A percentile compares a stretch with the other conserved stretches of the same genome.
phyloP scores from a whole-genome alignment of 768 basidiomycete species.

The Phlebiopsis flavidoalba region DNA sequence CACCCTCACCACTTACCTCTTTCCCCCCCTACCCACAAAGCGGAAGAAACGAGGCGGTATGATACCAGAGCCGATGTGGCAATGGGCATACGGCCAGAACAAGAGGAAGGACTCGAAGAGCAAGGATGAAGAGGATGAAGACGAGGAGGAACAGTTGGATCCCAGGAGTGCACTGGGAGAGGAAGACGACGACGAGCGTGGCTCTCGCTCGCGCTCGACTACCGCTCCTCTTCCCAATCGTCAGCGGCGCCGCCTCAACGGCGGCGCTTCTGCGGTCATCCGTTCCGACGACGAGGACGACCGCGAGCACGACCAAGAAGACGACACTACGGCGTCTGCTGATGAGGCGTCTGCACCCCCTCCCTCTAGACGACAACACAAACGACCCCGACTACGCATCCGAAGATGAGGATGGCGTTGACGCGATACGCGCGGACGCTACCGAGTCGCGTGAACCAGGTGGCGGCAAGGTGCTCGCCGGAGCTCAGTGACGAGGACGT shows the following conservation, averaged over 20 bases:
- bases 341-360: conserved; percentile 2
- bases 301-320: conserved; percentile 32
- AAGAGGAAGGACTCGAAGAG: conserved; percentile 30
- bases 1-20: too few relatives aligned
- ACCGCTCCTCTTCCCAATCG: conserved; percentile 3
- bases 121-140: conserved; percentile 39
- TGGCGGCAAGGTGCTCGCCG: conserved; percentile 17
- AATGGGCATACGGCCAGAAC: conserved; percentile 60
- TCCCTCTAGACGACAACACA: conserved; percentile 13
- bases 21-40: too few relatives aligned
- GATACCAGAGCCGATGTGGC: conserved; percentile 82
- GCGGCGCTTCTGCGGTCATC: conserved; percentile 1
- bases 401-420: conserved; percentile 22
- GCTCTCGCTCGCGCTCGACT: conserved; percentile 22
- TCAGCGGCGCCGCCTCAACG: conserved; percentile 7
- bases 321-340: conserved; percentile 23
- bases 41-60: conserved; percentile 44
- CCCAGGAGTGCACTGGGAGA: conserved; percentile 57
- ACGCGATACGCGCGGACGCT: background rate
- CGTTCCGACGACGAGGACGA: conserved; percentile 19
- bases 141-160: conserved; percentile 40
- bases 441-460: conserved; percentile 22
- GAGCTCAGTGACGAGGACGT: conserved; percentile 31
- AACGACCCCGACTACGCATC: conserved; percentile 29
- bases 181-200: conserved; percentile 50